Conservation (phyloP, 148 eudicot genomes). For the Rheum nobile region DNA sequence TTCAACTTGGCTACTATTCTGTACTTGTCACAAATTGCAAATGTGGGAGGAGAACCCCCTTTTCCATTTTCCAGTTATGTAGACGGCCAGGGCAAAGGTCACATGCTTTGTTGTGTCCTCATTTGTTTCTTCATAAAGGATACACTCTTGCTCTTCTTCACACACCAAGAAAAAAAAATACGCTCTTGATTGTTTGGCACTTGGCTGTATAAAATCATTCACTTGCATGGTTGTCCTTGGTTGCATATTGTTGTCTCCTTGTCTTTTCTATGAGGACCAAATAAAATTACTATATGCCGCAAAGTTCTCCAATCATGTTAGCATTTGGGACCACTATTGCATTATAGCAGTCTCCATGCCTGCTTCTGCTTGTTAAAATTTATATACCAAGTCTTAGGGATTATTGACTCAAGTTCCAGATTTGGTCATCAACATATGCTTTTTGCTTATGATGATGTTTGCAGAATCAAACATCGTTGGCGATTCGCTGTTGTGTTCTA, state of each 20-base stretch:
- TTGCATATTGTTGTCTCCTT: background rate
- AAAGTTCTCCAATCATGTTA: background rate
- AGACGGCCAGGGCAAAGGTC: background rate
- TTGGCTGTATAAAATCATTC: background rate
- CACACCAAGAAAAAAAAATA: too few species aligned
- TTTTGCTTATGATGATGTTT: background rate
- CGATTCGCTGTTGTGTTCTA: background rate
- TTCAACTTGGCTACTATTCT: background rate
- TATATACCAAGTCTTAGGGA: background rate
- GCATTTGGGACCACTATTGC: constrained; percentile 4
- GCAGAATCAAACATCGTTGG: background rate
- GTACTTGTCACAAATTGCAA: background rate
- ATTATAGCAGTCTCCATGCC: background rate
- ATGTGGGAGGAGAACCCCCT: background rate
- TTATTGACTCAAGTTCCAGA: background rate
- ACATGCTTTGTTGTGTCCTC: background rate
- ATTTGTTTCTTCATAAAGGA: constrained; percentile 1
- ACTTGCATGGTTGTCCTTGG: constrained; percentile 7
- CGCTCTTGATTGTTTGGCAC: background rate
- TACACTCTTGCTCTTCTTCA: too few species aligned
- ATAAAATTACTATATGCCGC: background rate
- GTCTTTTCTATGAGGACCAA: background rate
- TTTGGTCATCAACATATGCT: background rate
- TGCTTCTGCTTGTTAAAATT: background rate
- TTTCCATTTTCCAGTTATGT: background rate